Percentiles rank a stretch among this genome's conserved stretches.
These are phyloP conservation scores for Geranium rotundifolium DNA, from an alignment of 345 rosid genomes.

Conservation along the genomic window DNA sequence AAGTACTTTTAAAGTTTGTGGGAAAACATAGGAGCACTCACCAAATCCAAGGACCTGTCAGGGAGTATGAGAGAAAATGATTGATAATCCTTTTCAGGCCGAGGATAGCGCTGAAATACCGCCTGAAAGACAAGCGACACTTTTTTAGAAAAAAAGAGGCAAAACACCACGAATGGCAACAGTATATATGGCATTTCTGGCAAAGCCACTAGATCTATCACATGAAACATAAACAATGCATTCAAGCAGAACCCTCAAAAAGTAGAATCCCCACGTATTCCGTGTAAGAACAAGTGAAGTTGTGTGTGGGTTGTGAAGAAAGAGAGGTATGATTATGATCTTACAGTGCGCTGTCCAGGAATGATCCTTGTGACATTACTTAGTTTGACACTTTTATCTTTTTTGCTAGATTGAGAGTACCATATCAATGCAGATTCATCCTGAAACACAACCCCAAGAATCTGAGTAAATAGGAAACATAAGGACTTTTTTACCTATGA, in stretches of 20 bases:
- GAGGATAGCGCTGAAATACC: slow-evolving; percentile 82
- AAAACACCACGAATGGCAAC: too few species aligned
- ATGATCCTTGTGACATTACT: slow-evolving; percentile 59
- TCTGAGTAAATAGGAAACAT: slow-evolving; percentile 3
- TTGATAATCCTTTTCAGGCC: slow-evolving; percentile 96
- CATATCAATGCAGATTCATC: slow-evolving; percentile 81
- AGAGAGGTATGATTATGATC: slow-evolving; percentile 14
- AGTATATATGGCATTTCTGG: background rate
- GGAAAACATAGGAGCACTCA: slow-evolving; percentile 22
- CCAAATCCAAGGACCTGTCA: slow-evolving; percentile 86
- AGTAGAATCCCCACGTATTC: too few species aligned
- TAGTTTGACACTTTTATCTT: slow-evolving; percentile 60
- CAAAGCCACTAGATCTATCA: background rate
- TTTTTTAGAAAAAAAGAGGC: background rate
- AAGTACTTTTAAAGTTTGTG: background rate
- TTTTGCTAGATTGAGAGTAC: slow-evolving; percentile 63
- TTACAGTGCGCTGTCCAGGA: slow-evolving; percentile 95
- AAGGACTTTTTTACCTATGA: too few species aligned
- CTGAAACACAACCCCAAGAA: slow-evolving; percentile 28
- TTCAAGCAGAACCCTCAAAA: too few species aligned
- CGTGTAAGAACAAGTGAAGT: too few species aligned
- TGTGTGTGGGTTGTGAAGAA: too few species aligned
- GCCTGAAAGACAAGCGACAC: slow-evolving; percentile 43
- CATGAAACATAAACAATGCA: background rate
- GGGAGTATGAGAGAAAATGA: slow-evolving; percentile 82